Base-by-base conservation (phyloP, 345 rosid species). In the Gossypium herbaceum region DNA sequence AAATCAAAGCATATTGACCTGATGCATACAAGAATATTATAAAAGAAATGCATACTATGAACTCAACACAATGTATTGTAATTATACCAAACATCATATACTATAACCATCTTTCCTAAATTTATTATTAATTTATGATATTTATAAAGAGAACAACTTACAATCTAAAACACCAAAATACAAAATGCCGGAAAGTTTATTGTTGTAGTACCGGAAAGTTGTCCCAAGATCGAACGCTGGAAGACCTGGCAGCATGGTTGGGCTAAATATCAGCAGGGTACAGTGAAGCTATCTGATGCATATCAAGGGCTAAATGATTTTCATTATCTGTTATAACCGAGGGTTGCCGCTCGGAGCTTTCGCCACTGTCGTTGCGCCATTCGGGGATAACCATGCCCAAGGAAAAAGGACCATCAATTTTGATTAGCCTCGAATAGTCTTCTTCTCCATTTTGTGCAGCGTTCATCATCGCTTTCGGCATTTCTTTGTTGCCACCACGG, bases 251-350 rank as follows among this genome's bases (percentile, higher is more conserved):
- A 57, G 61, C 82, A 43, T 80, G 82, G 65, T 76, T 24, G 7
- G 54, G 22, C 48, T 80, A 66, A 39, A 84, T 71, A 71, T 77
- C 88, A 15, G 52, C 76, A 0, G 86, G 86, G 67, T 84, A 80
- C 34, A 88, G 12, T 51, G 90, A 90, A 74, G 88, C 87, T 17
- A 88, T 57, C 11, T 87, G 90, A 76, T 88, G 94, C 90, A 86
- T 82, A 11, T 89, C 89, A 39, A 82, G 83, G 39, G 86, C 92
- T 50, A 80, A 76, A 65, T 85, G 29, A 57, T 57, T 22, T 57
- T 57, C 82, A 17, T 87, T 89, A 29, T 90, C 89, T 15, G 88
- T 84, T 24, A 84, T 82, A 20, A 80, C 84, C 17, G 91, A 91
- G 22, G 90, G 87, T 69, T 80, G 87, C 56, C 88, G 86, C 22